These are phyloP conservation scores for Aspergillus melleus DNA, from an alignment of 2,329 filamentous ascomycete genomes.

Conservation along the genomic window DNA sequence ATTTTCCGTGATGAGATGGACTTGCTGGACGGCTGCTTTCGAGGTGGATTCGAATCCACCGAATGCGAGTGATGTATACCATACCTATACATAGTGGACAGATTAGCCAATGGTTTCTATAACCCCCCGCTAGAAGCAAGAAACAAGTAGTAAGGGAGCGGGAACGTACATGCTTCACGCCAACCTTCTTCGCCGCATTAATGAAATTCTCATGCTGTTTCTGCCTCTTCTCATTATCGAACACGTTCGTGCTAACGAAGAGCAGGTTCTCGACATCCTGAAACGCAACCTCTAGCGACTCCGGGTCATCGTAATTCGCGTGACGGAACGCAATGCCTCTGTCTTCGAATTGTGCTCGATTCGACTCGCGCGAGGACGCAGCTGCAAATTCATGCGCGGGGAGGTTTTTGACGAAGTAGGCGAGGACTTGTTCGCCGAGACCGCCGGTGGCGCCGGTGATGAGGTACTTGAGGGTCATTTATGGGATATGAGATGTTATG, in stretches of 20 bases:
- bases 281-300: slow-evolving; percentile 51
- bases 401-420: slow-evolving; percentile 35
- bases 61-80: slow-evolving; percentile 63
- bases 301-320: slow-evolving; percentile 53
- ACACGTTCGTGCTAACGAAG: slow-evolving; percentile 57
- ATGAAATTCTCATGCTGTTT: slow-evolving; percentile 53
- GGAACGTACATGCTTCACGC: slow-evolving; percentile 56
- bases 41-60: slow-evolving; percentile 45
- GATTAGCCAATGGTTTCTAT: background rate
- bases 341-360: slow-evolving; percentile 38
- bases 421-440: slow-evolving; percentile 35
- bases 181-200: slow-evolving; percentile 53
- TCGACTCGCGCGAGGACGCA: slow-evolving; percentile 49
- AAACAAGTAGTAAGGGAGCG: no score
- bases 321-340: slow-evolving; percentile 52
- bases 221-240: slow-evolving; percentile 49
- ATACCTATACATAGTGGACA: slow-evolving; percentile 32
- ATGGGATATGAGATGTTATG: background rate
- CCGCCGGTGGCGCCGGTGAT: slow-evolving; percentile 41
- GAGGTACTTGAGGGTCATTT: slow-evolving; percentile 39
- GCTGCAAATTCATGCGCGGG: slow-evolving; percentile 50
- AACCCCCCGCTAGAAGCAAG: no score
- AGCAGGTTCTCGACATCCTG: slow-evolving; percentile 55
- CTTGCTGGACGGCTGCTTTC: slow-evolving; percentile 57
- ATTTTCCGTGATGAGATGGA: slow-evolving; percentile 59